Base-by-base conservation (phyloP, 257 asterid species). In the Solanum pimpinellifolium region DNA sequence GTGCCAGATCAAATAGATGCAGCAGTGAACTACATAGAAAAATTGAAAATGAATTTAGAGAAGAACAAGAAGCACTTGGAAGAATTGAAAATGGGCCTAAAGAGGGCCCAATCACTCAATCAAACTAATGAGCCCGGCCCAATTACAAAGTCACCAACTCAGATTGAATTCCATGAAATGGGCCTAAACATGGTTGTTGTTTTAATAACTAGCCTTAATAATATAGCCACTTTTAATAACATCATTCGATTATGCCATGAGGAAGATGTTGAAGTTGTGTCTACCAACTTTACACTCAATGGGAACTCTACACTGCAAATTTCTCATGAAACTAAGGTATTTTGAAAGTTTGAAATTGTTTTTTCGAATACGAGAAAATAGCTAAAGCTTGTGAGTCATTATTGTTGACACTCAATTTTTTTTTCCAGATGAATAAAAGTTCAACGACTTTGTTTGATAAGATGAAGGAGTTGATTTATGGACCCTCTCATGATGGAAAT, bases 151-250 rank as follows among this genome's bases (percentile, higher is more conserved):
- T 62, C 85, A 74, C 2, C 47, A 16, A 81, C 92, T 18, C 31
- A 69, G 33, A 42, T 92, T 49, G 91, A 92, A 88, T 78, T 93
- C 80, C 95, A 91, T 10, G 90, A 93, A 18, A 87, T 93, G 92
- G 93, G 91, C 6, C 91, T 90, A 29, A 60, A 86, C 60, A 75
- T 89, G 82, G 88, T 89, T 72, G 90, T 89, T 15, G 46, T 92
- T 52, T 44, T 90, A 56, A 73, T 92, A 3, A 90, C 2, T 49
- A 87, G 93, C 62, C 88, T 92, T 11, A 27, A 80, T 4, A 90
- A 90, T 60, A 76, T 82, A 25, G 76, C 92, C 16, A 59, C 16
- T 66, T 93, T 92, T 87, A 82, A 84, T 23, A 81, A 83, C 47
- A 90, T 92, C 29, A 84, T 93, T 52, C 39, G 85, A 9, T 75